Base-by-base conservation (phyloP, 257 asterid genomes). In the Galeopsis tetrahit region DNA sequence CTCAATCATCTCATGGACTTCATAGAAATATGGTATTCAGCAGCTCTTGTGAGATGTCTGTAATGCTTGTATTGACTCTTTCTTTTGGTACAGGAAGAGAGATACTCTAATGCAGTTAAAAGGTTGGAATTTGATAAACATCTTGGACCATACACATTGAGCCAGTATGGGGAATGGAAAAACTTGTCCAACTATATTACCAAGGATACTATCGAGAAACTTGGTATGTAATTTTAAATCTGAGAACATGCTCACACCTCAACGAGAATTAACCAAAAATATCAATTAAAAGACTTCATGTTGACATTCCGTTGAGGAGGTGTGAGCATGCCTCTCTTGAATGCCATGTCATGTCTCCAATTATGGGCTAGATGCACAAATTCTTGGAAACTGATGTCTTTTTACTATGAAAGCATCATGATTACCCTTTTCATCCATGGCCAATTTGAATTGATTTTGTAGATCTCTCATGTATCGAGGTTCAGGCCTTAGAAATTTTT, bases 111-210 rank as follows among this genome's bases (percentile, higher is more conserved):
- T 46, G 92, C 97, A 7, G 99, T 92, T 82, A 88, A 80, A 80
- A 83, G 86, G 66, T 62, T 95, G 85, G 98, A 95, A 78, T 95
- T 95, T 75, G 99, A 90, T 76, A 82, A 72, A 69, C 86, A 92
- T 32, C 91, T 95, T 75, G 98, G 99, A 71, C 97, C 98, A 69
- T 91, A 95, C 77, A 43, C 84, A 75, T 80, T 88, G 77, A 81
- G 84, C 48, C 88, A 78, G 68, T 88, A 87, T 64, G 90, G 86
- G 66, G 92, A 83, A 63, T 94, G 98, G 99, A 94, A 80, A 66
- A 85, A 73, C 70, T 81, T 94, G 79, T 89, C 97, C 72, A 89
- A 86, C 80, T 94, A 82, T 74, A 85, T 94, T 57, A 82, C 93
- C 42, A 90, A 74, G 86, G 85, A 80, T 70, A 81, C 87, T 28